These are phyloP conservation scores for Trichoderma polysporum DNA, from an alignment of 2,329 filamentous ascomycete genomes.

Conservation along the genomic window DNA sequence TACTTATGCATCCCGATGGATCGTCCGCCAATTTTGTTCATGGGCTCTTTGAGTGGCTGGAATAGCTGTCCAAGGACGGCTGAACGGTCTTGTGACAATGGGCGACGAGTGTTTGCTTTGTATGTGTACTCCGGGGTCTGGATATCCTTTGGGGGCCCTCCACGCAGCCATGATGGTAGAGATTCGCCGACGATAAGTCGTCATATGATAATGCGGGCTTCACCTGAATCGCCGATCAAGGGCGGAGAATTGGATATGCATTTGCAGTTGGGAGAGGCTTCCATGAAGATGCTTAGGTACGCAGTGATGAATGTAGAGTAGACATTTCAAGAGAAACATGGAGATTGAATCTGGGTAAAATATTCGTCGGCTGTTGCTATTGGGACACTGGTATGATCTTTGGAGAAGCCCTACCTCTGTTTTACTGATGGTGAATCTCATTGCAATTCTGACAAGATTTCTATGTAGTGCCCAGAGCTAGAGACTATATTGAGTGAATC, in stretches of 20 bases:
- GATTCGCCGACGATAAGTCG: not conserved
- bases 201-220: not conserved
- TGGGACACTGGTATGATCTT: not conserved
- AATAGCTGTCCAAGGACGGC: not conserved
- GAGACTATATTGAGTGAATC: not conserved
- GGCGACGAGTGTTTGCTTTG: not conserved
- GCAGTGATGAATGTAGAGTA: not conserved
- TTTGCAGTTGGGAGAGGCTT: not conserved
- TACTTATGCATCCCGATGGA: slow-evolving; percentile 5
- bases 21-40: not conserved
- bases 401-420: not conserved
- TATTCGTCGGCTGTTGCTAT: not conserved
- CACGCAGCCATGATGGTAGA: not conserved
- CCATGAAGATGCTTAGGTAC: not conserved
- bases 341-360: not conserved
- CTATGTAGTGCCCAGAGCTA: not conserved
- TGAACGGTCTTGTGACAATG: slow-evolving; percentile 5
- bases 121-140: slow-evolving; percentile 14
- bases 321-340: not conserved
- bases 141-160: not conserved
- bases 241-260: not conserved
- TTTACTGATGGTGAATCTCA: not conserved
- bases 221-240: not conserved
- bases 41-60: not conserved
- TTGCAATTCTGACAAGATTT: not conserved